Base-by-base conservation (phyloP, 140 eudicot genomes). In the Oenanthe javanica region DNA sequence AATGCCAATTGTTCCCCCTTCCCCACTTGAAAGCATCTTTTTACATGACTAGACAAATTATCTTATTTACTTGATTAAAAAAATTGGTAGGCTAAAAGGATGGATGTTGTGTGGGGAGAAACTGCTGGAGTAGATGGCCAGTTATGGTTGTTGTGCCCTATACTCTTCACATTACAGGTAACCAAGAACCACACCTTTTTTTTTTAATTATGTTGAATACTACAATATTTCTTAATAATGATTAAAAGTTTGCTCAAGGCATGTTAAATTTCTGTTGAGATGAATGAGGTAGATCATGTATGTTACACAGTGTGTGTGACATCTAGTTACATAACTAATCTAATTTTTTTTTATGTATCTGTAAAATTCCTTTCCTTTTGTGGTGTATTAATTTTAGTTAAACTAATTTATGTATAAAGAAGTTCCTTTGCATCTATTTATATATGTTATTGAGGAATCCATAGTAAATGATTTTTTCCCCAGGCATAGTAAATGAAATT, bases 41-140 rank as follows among this genome's bases (percentile, higher is more conserved):
- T 63, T n/a, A 9, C 71, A n/a, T 14, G 14, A 63, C 15, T 63
- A n/a, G 71, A 21, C 13, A 63, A 11, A 64, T 25, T 11, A 38
- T 10, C 38, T 21, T 43, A 48, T 54, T 75, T 75, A 45, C 50
- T 67, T 36, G 50, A 43, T 5, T 23, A 11, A 52, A 49, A 3
- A 38, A 49, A 55, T 78, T 80, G 88, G 84, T 73, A 94, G 98
- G 97, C 98, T 46, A 85, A 93, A 85, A 90, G 96, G 86, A 94
- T 94, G 98, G 98, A 94, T 85, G 97, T 94, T 77, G 98, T 94
- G 49, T 94, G 98, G 98, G 98, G 98, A 82, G 98, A 94, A 87
- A 94, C 98, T 79, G 95, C 98, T 92, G 98, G 96, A 85, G 98
- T 92, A 63, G 91, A 89, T 81, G 98, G 98, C 72, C 98, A 94